Evolutionary conservation across 2,329 filamentous ascomycete genomes (phyloP), one percentile per base, ranked within the genome.

Genomic region (Hirsutella rhossiliensis): DNA sequence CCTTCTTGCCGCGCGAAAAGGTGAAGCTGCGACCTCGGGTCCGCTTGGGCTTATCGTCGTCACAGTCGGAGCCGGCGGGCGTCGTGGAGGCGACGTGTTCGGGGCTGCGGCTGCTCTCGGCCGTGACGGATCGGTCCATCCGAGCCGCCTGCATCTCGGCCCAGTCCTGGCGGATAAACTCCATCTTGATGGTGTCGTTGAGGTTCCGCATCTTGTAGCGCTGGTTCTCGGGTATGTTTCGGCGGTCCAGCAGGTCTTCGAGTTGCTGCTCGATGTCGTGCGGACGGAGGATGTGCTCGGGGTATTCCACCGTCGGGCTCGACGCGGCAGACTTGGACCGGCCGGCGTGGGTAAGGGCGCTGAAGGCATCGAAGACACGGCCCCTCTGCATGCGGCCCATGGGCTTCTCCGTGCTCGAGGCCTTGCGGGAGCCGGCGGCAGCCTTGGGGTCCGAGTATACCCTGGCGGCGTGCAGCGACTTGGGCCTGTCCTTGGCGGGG

Each of bases 221-320:
- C 71, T 95, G 88, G 50, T 95, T 85, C 56, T 94, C 86, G 3
- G 90, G 89, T 44, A 97, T 94, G 56, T 97, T 95, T 50, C 90
- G 78, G 17, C 89, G 80, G 59, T 95, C 87, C 62, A 94, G 61
- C 62, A 78, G 72, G 3, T 73, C 76, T 54, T 82, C 76, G 40
- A 79, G 69, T 49, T 78, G 74, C 45, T 62, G 65, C 48, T 76
- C 68, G 36, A 80, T 72, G 48, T 78, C 68, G 52, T 70, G 66
- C n/a, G 70, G 67, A 44, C 75, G 66, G 28, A 78, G 62, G n/a
- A 53, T 47, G 8, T 58, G 57, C 39, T 85, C 82, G 5, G 78
- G 67, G 59, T 44, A 43, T 18, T 50, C 50, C 19, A 47, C 43
- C 11, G 50, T 46, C 7, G 74, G 48, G 46, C 62, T 44, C 19